Evolutionary conservation across 345 rosid genomes (phyloP), one percentile per base, ranked within the genome.

Genomic region (Linum trigynum): DNA sequence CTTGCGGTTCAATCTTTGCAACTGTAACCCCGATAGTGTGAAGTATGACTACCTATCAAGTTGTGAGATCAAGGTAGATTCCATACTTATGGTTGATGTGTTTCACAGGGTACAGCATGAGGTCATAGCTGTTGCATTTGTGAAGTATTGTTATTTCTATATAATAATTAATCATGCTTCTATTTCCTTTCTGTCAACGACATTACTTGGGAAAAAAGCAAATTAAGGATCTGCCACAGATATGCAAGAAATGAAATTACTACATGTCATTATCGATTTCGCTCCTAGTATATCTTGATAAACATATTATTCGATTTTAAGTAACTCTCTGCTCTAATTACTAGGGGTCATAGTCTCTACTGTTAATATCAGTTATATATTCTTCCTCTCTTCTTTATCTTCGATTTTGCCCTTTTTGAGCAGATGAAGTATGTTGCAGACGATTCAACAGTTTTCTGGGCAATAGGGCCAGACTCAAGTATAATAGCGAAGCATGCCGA

Each of bases 361-460:
- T 43, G 50, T 43, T 43, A 7, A 4, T 4, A 8, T 39, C 62
- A 37, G 41, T 68, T 23, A 14, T 57, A 53, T 45, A 15, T 39
- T 41, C 57, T 59, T 36, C 56, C 48, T 40, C n/a, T 57, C 40
- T 55, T 59, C 5, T 36, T 23, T 42, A 48, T 63, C n/a, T 69
- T 60, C 9, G 45, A 8, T 41, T 41, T 41, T 57, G 43, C 38
- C 57, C 64, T 58, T 63, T 23, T 62, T 75, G 73, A 53, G 71
- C 75, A 92, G 98, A 61, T 86, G 75, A 90, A 71, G 78, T 94
- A 94, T 57, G 92, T 73, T 41, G 78, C 78, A 39, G 96, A 94
- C 77, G 99, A 94, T 78, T 90, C 99, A 3, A 90, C 97, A 0
- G 78, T 68, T 59, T 88, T 90, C 77, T 94, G 99, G 99, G 99